Percentiles rank a stretch among this genome's conserved stretches.
phyloP scores from a whole-genome alignment of 371 early-diverging fungal genomes.

The Rhizopus sp. region DNA sequence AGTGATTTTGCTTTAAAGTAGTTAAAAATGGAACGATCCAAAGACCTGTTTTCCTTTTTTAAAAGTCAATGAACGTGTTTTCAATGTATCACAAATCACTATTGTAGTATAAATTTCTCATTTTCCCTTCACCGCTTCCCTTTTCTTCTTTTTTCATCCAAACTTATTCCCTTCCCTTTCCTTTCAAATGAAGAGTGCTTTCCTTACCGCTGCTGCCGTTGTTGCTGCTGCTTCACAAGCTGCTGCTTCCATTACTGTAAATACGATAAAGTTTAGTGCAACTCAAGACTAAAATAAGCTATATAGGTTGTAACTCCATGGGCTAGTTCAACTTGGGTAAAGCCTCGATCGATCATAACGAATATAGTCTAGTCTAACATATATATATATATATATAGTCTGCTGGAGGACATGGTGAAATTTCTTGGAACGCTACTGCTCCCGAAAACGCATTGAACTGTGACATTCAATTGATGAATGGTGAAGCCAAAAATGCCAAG shows the following conservation, averaged over 20 bases:
- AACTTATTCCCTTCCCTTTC: slow-evolving; percentile 9
- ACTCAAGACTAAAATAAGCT: neutral
- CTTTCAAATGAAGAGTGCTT: slow-evolving; percentile 26
- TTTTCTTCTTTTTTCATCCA: slow-evolving; percentile 9
- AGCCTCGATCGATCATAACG: neutral
- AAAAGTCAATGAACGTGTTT: slow-evolving; percentile 17
- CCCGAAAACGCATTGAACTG: slow-evolving; percentile 37
- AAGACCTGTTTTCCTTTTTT: neutral
- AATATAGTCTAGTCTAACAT: neutral
- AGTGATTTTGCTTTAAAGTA: too few species aligned
- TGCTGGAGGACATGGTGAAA: slow-evolving; percentile 45
- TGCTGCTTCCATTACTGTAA: slow-evolving; percentile 27
- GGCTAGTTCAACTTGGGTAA: slow-evolving; percentile 44
- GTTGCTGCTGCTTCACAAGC: slow-evolving; percentile 27
- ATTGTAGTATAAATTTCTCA: slow-evolving; percentile 5
- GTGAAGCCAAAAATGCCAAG: slow-evolving; percentile 43
- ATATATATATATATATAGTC: slow-evolving; percentile 19
- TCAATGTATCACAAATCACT: slow-evolving; percentile 33
- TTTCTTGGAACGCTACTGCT: slow-evolving; percentile 41
- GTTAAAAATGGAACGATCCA: too few species aligned
- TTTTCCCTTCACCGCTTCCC: slow-evolving; percentile 9
- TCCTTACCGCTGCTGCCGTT: slow-evolving; percentile 20
- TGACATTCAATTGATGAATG: slow-evolving; percentile 48
- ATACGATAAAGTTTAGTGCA: neutral
- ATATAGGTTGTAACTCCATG: slow-evolving; percentile 47